Base-by-base conservation (phyloP, 2,329 filamentous ascomycete species). In the Fusarium sp. region DNA sequence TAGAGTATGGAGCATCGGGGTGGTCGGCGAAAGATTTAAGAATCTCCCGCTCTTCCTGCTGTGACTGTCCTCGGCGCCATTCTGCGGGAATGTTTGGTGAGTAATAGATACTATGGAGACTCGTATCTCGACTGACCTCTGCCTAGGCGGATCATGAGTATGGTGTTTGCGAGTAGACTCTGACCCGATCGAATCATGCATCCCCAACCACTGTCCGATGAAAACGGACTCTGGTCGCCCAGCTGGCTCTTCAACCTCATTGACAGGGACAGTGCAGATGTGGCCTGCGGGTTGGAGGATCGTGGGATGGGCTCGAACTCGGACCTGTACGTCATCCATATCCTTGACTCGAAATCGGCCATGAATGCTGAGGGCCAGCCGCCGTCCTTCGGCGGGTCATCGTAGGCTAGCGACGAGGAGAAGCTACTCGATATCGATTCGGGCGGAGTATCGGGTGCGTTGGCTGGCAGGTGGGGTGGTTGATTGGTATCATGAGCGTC, bases 121-220 rank as follows among this genome's bases (percentile, higher is more conserved):
- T 28, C 15, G 12, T 36, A 18, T 34, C 39, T 57, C 16, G 31
- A 36, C 81, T 68, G 85, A 94, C 93, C 92, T 87, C 96, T 90
- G 18, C 96, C 95, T 23, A 98, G 83, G 40, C 88, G 85, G 50
- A 95, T 83, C 59, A 92, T 87, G 16, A 89, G 82, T 74, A 98
- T 85, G 2, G 95, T 88, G 80, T 98, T 99, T 46, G 95, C 95
- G 43, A 99, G 85, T 28, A 99, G 86, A 76, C 94, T 95, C 83
- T 99, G 96, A 4, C 96, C 96, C 7, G 95, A 98, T 64, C 96
- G 87, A 74, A 99, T 98, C 96, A 99, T 99, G 78, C 96, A 99
- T 0, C 96, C 96, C 94, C 97, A 99, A 54, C 96, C 96, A 10
- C 94, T 95, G 79, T 99, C 96, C 2, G 94, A 95, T 11, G 94